Base-by-base conservation (phyloP, 2,329 filamentous ascomycete species). In the Verticillium nubilum region DNA sequence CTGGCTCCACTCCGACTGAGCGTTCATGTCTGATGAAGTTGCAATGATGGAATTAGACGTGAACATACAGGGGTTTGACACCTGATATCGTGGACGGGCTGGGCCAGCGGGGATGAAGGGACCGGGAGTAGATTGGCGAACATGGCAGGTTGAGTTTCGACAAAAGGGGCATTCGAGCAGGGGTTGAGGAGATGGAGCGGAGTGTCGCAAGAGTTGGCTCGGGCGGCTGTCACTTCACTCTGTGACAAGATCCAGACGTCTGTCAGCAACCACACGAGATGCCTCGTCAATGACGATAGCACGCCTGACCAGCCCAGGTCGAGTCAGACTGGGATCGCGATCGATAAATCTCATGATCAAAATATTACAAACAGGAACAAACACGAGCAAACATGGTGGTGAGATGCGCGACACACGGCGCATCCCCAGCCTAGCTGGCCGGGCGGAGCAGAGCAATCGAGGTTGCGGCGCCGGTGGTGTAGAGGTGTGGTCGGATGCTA, bases 111-210 rank as follows among this genome's bases (percentile, higher is more conserved):
- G 42, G 42, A 23, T 12, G 19, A 23, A 23, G 5, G 35, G 35
- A 37, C 35, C 17, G 35, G 17, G 4, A 37, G 35, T 6, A 59
- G 56, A 59, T 59, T 59, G 59, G 59, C 61, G 52, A 57, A 62
- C 54, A 42, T 56, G 56, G 60, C 53, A 57, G 56, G 47, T 42
- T 17, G 3, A 26, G n/a, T 15, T 47, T 29, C 13, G 42, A 23
- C 42, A 37, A 15, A 33, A 35, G 27, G 52, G 42, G 7, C 19
- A 19, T 9, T 12, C 19, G 19, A 9, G 19, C 19, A 23, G 10
- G 42, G 42, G 19, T 19, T n/a, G 19, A 10, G n/a, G 35, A 25
- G 4, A 19, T 23, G 42, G 19, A 50, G 42, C n/a, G 42, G 10
- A 50, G 42, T 50, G 23, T 50, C 42, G 42, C n/a, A 23, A 9